Percentiles rank a stretch among this genome's conserved stretches.
phyloP scores from a whole-genome alignment of 257 asterid genomes.

The Plantago major region DNA sequence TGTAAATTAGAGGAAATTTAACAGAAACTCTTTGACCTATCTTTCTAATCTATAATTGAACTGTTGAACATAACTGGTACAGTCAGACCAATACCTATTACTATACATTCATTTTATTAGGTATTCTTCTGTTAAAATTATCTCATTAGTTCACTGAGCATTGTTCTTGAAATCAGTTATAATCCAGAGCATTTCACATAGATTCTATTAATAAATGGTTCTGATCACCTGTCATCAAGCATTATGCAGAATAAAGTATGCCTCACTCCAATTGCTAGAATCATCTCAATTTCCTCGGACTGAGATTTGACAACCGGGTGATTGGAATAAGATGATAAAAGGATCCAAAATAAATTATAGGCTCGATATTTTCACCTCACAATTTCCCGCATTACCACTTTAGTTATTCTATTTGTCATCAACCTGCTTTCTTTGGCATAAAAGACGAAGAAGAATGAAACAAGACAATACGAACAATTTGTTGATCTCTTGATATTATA shows the following conservation, averaged over 20 bases:
- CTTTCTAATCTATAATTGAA: neutral
- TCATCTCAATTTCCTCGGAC: neutral
- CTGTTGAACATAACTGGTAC: neutral
- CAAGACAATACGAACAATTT: too few relatives aligned
- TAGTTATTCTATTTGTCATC: too few relatives aligned
- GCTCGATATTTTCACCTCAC: too few relatives aligned
- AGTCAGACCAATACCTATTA: neutral
- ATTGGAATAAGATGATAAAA: neutral
- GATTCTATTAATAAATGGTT: neutral
- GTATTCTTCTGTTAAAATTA: neutral
- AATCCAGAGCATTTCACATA: neutral
- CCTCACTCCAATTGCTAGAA: neutral
- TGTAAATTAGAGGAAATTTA: constrained; percentile 1
- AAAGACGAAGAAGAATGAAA: too few relatives aligned
- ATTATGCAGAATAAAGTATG: neutral
- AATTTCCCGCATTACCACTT: too few relatives aligned
- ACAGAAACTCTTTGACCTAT: neutral
- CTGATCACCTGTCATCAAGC: neutral
- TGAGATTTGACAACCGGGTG: neutral
- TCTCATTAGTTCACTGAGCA: neutral
- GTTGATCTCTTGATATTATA: too few relatives aligned
- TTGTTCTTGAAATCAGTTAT: neutral
- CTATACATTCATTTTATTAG: neutral
- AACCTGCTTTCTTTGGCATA: too few relatives aligned
- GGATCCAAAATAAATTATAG: too few relatives aligned